A percentile compares a stretch with the other conserved stretches of the same genome.
Evolutionary conservation across 179 eudicot species (phyloP).

Genomic region (Silene vulgaris): DNA sequence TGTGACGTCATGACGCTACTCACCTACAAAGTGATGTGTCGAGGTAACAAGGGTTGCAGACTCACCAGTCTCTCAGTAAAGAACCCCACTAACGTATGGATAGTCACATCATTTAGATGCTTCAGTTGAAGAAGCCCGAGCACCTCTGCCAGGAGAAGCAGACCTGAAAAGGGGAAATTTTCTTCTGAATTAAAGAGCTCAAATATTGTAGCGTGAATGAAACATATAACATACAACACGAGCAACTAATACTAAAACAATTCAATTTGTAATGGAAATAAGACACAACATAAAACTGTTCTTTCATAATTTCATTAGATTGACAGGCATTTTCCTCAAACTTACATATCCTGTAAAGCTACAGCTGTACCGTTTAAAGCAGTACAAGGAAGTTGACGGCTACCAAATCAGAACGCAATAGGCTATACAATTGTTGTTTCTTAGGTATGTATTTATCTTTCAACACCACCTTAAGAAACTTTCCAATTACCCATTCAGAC

Average conservation of each 20-base stretch:
- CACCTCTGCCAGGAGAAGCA: constrained; percentile 77
- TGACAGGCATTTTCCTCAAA: not conserved
- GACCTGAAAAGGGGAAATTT: constrained; percentile 39
- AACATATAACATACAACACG: constrained; percentile 1
- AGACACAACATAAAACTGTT: not conserved
- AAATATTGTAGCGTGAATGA: not conserved
- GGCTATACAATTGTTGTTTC: not conserved
- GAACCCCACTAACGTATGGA: constrained; percentile 64
- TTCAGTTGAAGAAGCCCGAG: constrained; percentile 53
- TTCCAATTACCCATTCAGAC: constrained; percentile 1
- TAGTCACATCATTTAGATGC: constrained; percentile 45
- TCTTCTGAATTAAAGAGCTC: not conserved
- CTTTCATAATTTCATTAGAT: not conserved
- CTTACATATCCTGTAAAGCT: not conserved
- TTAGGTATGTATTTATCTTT: not conserved
- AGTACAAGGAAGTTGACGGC: not conserved
- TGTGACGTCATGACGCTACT: not conserved
- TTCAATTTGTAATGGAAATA: not conserved
- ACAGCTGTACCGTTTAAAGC: not conserved
- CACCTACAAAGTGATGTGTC: not conserved
- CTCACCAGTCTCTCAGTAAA: constrained; percentile 86
- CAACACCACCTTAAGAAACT: not conserved
- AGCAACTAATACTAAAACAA: not conserved
- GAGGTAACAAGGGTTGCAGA: constrained; percentile 21
- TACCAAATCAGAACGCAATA: not conserved